phyloP scores from a whole-genome alignment of 2,329 filamentous ascomycete genomes.

The Madurella fahalii region DNA sequence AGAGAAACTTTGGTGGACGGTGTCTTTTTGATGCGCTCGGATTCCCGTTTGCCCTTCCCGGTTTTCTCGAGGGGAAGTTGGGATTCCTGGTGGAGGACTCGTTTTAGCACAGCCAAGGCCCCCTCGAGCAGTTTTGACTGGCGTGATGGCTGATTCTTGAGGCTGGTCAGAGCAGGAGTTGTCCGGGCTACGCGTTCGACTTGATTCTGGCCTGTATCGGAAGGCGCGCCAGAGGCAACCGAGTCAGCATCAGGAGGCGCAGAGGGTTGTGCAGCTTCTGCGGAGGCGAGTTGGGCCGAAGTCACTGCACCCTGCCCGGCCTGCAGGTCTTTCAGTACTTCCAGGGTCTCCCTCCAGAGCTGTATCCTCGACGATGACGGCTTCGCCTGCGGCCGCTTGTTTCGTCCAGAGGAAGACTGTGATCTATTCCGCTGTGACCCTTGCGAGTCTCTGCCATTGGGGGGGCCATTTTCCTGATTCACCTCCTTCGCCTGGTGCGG shows the following conservation, averaged over 20 bases:
- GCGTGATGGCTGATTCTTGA: neutral
- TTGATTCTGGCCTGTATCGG: neutral
- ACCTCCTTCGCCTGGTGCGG: too few species aligned
- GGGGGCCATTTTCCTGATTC: too few species aligned
- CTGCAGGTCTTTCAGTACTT: conserved; percentile 26
- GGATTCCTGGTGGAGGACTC: conserved; percentile 34
- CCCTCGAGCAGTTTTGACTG: conserved; percentile 29
- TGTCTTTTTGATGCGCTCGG: conserved; percentile 2
- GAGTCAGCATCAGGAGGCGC: neutral
- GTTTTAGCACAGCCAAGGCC: conserved; percentile 36
- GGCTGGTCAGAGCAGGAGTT: neutral
- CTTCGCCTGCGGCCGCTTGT: neutral
- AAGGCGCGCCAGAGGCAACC: neutral
- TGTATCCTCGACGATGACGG: neutral
- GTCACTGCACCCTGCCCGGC: neutral
- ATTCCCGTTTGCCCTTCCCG: neutral
- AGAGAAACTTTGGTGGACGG: too few species aligned
- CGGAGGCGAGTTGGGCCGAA: neutral
- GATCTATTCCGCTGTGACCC: too few species aligned
- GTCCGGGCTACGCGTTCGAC: neutral
- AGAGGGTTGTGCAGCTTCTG: neutral
- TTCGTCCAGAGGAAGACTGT: neutral
- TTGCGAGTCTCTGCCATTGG: too few species aligned
- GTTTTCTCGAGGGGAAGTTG: neutral
- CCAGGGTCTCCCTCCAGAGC: conserved; percentile 29